Evolutionary conservation across 164 flowering plant genomes (phyloP).

Genomic region (Santalum album): DNA sequence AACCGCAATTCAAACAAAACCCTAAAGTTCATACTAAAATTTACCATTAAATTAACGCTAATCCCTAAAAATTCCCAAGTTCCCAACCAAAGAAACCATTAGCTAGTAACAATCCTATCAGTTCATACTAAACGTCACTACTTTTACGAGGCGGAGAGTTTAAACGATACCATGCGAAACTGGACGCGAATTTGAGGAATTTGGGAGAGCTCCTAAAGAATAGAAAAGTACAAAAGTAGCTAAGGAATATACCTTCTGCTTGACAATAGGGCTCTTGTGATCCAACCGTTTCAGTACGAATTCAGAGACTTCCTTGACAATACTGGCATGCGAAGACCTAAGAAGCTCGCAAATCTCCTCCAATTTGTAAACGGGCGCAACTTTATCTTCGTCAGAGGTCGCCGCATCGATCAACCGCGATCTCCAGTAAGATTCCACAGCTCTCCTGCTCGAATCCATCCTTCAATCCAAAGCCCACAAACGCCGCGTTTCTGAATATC

Average conservation of each 20-base stretch:
- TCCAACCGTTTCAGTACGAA: conserved; percentile 79
- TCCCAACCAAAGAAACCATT: no score
- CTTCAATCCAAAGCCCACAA: neutral
- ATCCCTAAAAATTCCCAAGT: no score
- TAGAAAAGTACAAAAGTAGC: no score
- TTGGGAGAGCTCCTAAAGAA: no score
- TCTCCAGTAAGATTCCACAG: conserved; percentile 97
- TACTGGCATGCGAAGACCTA: conserved; percentile 62
- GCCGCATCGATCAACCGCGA: conserved; percentile 80
- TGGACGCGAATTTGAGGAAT: no score
- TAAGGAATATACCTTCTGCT: conserved; percentile 63
- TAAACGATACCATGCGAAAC: no score
- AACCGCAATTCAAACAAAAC: no score
- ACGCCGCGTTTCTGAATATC: neutral
- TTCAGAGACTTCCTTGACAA: conserved; percentile 83
- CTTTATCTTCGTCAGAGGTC: conserved; percentile 87
- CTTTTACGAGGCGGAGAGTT: no score
- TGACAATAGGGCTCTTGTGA: conserved; percentile 82
- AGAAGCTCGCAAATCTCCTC: conserved; percentile 89
- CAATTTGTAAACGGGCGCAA: conserved; percentile 82
- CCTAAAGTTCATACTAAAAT: no score
- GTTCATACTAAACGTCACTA: no score
- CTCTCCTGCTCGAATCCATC: conserved; percentile 91
- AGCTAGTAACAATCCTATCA: no score
- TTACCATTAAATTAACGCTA: no score